A percentile compares a stretch with the other conserved stretches of the same genome.
Conservation (phyloP, 2,329 filamentous ascomycete genomes). For the Pseudovirgaria hyperparasitica region DNA sequence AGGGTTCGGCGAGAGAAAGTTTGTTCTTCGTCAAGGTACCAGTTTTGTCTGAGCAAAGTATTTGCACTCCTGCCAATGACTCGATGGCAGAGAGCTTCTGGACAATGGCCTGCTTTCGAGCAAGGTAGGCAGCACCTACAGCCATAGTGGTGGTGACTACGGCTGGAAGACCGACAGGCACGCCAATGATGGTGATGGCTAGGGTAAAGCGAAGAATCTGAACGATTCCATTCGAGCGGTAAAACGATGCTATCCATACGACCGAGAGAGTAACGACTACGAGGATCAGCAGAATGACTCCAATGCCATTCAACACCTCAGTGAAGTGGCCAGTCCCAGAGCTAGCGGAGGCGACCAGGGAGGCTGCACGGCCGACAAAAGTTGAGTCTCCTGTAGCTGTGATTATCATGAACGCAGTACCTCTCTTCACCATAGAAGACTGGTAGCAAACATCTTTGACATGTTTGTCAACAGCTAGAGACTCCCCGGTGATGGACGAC, state of each 20-base stretch:
- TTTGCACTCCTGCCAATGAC: conserved; percentile 83
- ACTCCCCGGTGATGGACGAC: conserved; percentile 84
- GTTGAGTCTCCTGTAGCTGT: conserved; percentile 81
- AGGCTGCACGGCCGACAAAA: conserved; percentile 79
- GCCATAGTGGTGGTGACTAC: conserved; percentile 94
- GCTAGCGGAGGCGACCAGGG: conserved; percentile 67
- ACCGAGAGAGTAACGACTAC: conserved; percentile 70
- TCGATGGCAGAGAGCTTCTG: conserved; percentile 88
- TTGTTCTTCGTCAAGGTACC: conserved; percentile 93
- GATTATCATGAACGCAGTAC: conserved; percentile 71
- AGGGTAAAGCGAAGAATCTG: conserved; percentile 73
- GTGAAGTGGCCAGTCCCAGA: conserved; percentile 76
- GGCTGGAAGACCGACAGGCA: conserved; percentile 83
- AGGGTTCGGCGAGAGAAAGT: conserved; percentile 75
- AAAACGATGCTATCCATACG: conserved; percentile 80
- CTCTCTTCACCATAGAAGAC: conserved; percentile 83
- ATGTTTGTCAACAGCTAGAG: conserved; percentile 81
- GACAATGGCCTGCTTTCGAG: conserved; percentile 86
- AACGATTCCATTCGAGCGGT: conserved; percentile 71
- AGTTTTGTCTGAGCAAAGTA: conserved; percentile 90
- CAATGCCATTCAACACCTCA: conserved; percentile 78
- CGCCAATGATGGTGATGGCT: conserved; percentile 82
- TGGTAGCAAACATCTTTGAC: conserved; percentile 69
- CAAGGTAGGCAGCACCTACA: conserved; percentile 80
- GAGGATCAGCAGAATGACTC: conserved; percentile 64